A percentile compares a stretch with the other conserved stretches of the same genome.
These are phyloP conservation scores for Vanderwaltozyma yarrowii DNA, from an alignment of 805 yeast genomes.

Conservation along the genomic window DNA sequence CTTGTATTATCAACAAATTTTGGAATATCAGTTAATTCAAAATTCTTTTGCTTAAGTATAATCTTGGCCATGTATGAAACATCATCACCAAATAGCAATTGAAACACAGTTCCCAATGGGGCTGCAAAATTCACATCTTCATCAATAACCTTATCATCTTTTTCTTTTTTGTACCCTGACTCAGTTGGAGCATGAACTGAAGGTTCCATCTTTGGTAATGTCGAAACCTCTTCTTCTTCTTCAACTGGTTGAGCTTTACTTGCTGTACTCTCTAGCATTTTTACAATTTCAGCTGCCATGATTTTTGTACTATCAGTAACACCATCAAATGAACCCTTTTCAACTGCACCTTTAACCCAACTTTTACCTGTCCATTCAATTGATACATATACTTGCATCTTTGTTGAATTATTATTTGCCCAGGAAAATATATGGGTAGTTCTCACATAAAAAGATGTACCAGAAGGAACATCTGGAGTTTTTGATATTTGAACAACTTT, in stretches of 20 bases:
- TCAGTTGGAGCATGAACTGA: conserved; percentile 37
- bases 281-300: conserved; percentile 38
- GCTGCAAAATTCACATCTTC: conserved; percentile 44
- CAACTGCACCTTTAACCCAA: conserved; percentile 70
- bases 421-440: conserved; percentile 52
- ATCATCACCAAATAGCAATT: conserved; percentile 53
- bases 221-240: conserved; percentile 11
- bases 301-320: conserved; percentile 49
- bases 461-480: conserved; percentile 81
- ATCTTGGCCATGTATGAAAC: conserved; percentile 37
- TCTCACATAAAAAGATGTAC: conserved; percentile 51
- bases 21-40: conserved; percentile 44
- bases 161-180: conserved; percentile 33
- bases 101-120: conserved; percentile 56
- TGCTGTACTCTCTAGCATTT: conserved; percentile 19
- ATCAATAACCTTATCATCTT: conserved; percentile 42
- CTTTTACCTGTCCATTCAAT: conserved; percentile 68
- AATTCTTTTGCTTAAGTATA: conserved; percentile 50
- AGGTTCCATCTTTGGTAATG: conserved; percentile 29
- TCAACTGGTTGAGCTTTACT: conserved; percentile 5
- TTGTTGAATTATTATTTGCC: conserved; percentile 49
- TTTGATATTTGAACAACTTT: conserved; percentile 47
- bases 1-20: conserved; percentile 34
- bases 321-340: conserved; percentile 63
- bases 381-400: conserved; percentile 40